Conservation (phyloP, 768 basidiomycete genomes). For the Xanthoconium purpureum region DNA sequence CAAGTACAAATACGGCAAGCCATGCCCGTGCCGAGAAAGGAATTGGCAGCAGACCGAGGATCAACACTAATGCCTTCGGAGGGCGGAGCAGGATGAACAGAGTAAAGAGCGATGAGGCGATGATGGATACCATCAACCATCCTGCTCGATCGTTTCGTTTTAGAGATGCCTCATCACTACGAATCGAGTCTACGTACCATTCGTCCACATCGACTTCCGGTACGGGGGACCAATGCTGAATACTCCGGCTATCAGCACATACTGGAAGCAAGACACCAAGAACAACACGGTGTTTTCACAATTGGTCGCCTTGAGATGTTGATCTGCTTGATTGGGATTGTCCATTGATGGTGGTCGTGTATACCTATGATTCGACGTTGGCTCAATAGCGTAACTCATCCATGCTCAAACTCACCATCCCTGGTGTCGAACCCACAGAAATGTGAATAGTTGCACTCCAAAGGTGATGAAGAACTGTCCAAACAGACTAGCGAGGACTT, state of each 20-base stretch:
- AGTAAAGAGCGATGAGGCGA: slow-evolving; percentile 67
- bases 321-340: slow-evolving; percentile 48
- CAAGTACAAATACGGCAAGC: slow-evolving; percentile 61
- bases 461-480: slow-evolving; percentile 90
- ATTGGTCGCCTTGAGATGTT: slow-evolving; percentile 79
- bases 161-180: background rate
- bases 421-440: slow-evolving; percentile 83
- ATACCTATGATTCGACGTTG: slow-evolving; percentile 54
- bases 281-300: slow-evolving; percentile 93
- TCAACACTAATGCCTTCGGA: slow-evolving; percentile 49
- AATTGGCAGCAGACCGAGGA: slow-evolving; percentile 77
- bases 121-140: slow-evolving; percentile 78
- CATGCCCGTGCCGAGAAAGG: slow-evolving; percentile 65
- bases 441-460: slow-evolving; percentile 80
- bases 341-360: slow-evolving; percentile 51
- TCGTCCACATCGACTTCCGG: slow-evolving; percentile 92
- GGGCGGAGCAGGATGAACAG: slow-evolving; percentile 74
- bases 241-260: slow-evolving; percentile 93
- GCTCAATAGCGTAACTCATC: background rate
- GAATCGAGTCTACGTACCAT: slow-evolving; percentile 52
- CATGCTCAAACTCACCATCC: slow-evolving; percentile 55
- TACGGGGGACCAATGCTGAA: slow-evolving; percentile 99
- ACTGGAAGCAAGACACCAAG: slow-evolving; percentile 96
- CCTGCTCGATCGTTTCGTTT: slow-evolving; percentile 39
- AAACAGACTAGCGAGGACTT: slow-evolving; percentile 88